Conservation (phyloP, 2,329 filamentous ascomycete species). For the Claviceps arundinis region DNA sequence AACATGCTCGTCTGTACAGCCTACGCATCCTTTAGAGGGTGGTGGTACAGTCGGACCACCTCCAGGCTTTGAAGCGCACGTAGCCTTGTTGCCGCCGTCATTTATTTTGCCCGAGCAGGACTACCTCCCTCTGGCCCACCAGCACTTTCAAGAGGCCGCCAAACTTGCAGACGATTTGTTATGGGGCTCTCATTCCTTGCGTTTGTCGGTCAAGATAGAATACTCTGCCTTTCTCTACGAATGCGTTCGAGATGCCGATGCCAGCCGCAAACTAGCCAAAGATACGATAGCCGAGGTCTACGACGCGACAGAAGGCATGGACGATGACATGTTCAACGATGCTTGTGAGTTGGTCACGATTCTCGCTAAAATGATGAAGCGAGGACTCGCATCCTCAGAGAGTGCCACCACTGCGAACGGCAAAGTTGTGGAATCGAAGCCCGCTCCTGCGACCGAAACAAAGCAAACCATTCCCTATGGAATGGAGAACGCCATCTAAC, state of each 20-base stretch:
- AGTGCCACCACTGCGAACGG: constrained; percentile 18
- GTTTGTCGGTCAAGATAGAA: constrained; percentile 81
- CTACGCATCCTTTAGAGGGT: constrained; percentile 34
- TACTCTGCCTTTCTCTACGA: constrained; percentile 90
- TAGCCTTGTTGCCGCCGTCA: constrained; percentile 38
- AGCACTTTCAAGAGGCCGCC: constrained; percentile 68
- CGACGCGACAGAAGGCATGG: constrained; percentile 80
- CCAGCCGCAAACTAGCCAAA: constrained; percentile 63
- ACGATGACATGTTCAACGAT: constrained; percentile 89
- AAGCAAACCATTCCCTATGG: constrained; percentile 18
- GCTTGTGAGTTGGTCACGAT: constrained; percentile 79
- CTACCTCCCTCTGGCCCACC: constrained; percentile 70
- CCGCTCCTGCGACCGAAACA: constrained; percentile 12
- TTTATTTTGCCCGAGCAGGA: constrained; percentile 70
- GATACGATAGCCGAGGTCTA: constrained; percentile 83
- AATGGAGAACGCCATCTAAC: constrained; percentile 32
- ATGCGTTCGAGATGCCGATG: constrained; percentile 70
- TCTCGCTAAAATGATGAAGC: constrained; percentile 77
- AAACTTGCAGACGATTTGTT: constrained; percentile 61
- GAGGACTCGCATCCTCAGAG: constrained; percentile 39
- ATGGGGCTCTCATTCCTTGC: constrained; percentile 78
- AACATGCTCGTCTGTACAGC: constrained; percentile 32
- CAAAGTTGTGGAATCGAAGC: constrained; percentile 20
- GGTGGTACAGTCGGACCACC: constrained; percentile 45
- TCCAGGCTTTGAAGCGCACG: constrained; percentile 36